phyloP scores from a whole-genome alignment of 2,329 filamentous ascomycete genomes.

The Raffaelea ambrosiae region DNA sequence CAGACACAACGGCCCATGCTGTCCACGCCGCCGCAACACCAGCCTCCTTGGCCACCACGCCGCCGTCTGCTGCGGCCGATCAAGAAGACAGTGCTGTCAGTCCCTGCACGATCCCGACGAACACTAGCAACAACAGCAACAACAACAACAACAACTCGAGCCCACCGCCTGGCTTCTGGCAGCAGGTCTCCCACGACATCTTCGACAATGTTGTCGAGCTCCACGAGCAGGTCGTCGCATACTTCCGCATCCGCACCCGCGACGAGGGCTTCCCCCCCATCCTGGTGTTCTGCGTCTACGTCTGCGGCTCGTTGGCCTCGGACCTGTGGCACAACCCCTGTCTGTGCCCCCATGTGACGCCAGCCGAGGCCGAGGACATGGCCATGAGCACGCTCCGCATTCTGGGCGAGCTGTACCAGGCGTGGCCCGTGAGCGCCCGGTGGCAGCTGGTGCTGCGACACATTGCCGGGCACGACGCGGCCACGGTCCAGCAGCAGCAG shows the following conservation, averaged over 20 bases:
- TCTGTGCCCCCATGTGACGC: constrained; percentile 10
- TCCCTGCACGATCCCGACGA: too few relatives aligned
- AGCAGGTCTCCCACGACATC: constrained; percentile 15
- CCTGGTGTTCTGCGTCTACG: constrained; percentile 30
- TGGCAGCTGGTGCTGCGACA: constrained; percentile 16
- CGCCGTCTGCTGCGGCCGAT: background rate
- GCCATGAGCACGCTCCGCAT: constrained; percentile 13
- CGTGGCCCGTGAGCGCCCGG: constrained; percentile 15
- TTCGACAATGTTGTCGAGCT: constrained; percentile 26
- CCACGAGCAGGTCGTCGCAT: constrained; percentile 24
- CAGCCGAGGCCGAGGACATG: constrained; percentile 11
- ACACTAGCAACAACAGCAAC: too few relatives aligned
- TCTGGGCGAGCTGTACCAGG: constrained; percentile 13
- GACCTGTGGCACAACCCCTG: constrained; percentile 10
- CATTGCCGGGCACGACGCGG: constrained; percentile 4
- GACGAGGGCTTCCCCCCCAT: constrained; percentile 21
- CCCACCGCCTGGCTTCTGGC: background rate
- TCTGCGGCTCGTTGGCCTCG: constrained; percentile 25
- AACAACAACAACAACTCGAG: background rate
- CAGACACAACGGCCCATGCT: background rate
- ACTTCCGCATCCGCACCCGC: constrained; percentile 8
- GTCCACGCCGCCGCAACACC: background rate
- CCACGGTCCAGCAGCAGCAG: too few relatives aligned
- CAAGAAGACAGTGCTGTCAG: too few relatives aligned
- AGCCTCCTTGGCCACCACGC: background rate